phyloP scores from a whole-genome alignment of 768 basidiomycete genomes.

The Boletus sp. region DNA sequence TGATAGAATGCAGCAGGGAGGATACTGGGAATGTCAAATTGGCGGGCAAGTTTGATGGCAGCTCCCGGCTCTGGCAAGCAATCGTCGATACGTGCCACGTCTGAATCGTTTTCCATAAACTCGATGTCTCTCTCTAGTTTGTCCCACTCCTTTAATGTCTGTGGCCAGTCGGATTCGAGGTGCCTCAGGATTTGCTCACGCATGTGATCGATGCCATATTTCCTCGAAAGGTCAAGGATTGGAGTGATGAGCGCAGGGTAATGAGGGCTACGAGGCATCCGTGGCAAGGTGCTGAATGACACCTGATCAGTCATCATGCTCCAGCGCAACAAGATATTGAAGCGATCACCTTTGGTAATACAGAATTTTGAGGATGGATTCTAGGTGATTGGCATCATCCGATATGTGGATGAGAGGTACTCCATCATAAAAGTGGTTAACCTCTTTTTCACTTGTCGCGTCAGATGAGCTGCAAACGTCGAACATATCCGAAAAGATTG shows the following conservation, averaged over 20 bases:
- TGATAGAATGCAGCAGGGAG: slow-evolving; percentile 53
- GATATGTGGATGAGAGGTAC: slow-evolving; percentile 5
- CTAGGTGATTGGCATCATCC: slow-evolving; percentile 10
- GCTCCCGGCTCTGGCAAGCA: slow-evolving; percentile 21
- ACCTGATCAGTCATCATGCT: background rate
- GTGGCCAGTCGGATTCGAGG: slow-evolving; percentile 12
- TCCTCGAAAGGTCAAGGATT: slow-evolving; percentile 8
- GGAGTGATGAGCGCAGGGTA: slow-evolving; percentile 1
- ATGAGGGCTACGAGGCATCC: slow-evolving; percentile 1
- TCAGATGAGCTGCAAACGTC: background rate
- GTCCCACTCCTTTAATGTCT: slow-evolving; percentile 14
- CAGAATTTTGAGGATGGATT: slow-evolving; percentile 4
- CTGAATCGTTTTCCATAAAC: background rate
- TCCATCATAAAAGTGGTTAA: background rate
- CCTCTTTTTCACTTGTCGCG: background rate
- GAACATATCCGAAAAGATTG: slow-evolving; percentile 7
- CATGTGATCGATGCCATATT: slow-evolving; percentile 12
- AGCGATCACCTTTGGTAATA: slow-evolving; percentile 10
- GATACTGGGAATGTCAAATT: slow-evolving; percentile 37
- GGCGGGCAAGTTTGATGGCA: slow-evolving; percentile 43
- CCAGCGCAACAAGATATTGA: background rate
- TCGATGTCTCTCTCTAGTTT: background rate
- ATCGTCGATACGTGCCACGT: background rate
- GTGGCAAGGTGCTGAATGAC: slow-evolving; percentile 1
- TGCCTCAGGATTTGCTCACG: background rate